Evolutionary conservation across 2,329 filamentous ascomycete species (phyloP).

Genomic region (Beauveria medogensis): DNA sequence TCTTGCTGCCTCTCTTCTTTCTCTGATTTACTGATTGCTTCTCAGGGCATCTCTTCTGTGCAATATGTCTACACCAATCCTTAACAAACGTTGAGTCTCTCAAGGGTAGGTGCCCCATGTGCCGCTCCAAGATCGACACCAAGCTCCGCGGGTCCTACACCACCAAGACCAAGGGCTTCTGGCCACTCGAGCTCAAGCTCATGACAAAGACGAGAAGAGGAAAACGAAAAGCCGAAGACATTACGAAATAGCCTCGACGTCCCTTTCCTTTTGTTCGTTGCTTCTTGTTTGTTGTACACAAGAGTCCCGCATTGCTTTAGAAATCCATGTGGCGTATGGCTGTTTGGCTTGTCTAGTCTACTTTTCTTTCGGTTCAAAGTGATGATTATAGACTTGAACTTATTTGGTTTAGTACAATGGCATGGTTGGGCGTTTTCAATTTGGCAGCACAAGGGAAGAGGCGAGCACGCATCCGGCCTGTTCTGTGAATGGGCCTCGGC

Average conservation of each 20-base stretch:
- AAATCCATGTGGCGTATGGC: background rate
- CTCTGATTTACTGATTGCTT: background rate
- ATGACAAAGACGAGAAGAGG: slow-evolving; percentile 49
- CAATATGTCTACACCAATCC: slow-evolving; percentile 52
- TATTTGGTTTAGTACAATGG: background rate
- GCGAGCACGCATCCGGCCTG: background rate
- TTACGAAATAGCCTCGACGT: slow-evolving; percentile 17
- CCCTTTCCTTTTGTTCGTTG: background rate
- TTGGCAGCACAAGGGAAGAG: background rate
- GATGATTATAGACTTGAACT: background rate
- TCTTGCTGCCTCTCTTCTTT: background rate
- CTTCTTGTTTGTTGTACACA: background rate
- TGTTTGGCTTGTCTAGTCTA: background rate
- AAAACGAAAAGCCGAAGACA: slow-evolving; percentile 27
- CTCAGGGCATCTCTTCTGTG: slow-evolving; percentile 57
- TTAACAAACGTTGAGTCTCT: slow-evolving; percentile 43
- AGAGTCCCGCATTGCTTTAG: background rate
- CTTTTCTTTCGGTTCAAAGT: background rate
- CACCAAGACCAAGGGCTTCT: slow-evolving; percentile 43
- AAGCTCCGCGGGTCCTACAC: slow-evolving; percentile 33
- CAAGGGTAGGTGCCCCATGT: slow-evolving; percentile 56
- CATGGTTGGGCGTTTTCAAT: background rate
- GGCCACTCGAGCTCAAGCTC: slow-evolving; percentile 54
- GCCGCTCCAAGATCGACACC: slow-evolving; percentile 49
- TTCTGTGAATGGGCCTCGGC: background rate